These are phyloP conservation scores for Hyparrhenia diplandra DNA, from an alignment of 176 grass and related monocot genomes.

Conservation along the genomic window DNA sequence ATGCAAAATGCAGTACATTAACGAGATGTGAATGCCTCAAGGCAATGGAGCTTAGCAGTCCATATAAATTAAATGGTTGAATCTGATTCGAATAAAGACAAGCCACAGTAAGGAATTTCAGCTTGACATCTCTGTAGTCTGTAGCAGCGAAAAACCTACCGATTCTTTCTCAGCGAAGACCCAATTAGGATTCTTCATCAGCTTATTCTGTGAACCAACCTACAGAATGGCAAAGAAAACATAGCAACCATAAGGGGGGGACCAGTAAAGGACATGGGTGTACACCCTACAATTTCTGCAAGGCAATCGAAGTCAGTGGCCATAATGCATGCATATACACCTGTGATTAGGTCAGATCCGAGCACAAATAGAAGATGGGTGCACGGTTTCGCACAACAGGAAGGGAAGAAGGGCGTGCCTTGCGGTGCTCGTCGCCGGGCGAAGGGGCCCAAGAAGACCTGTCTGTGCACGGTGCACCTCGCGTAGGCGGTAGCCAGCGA, in stretches of 20 bases:
- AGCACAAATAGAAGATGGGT: not conserved
- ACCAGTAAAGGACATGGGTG: not conserved
- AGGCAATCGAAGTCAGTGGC: not conserved
- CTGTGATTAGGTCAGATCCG: not conserved
- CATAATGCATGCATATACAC: not conserved
- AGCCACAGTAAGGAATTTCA: not conserved
- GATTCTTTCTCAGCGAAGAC: constrained; percentile 4
- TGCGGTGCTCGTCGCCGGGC: not conserved
- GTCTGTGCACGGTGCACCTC: too few relatives aligned
- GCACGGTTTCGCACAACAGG: not conserved
- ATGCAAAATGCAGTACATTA: constrained; percentile 10
- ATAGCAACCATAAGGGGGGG: not conserved
- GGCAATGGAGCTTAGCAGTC: not conserved
- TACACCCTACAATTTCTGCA: not conserved
- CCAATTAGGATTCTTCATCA: not conserved
- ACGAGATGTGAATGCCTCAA: not conserved
- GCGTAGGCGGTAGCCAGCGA: too few relatives aligned
- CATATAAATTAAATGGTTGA: not conserved
- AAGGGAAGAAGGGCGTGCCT: not conserved
- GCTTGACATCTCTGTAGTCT: not conserved
- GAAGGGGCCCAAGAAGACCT: not conserved
- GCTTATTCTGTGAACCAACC: not conserved
- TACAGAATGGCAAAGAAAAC: not conserved
- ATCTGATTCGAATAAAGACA: not conserved
- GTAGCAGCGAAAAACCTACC: not conserved